Evolutionary conservation across 192 early-diverging fungal species (phyloP), one percentile per base, ranked within the genome.

Genomic region (Gorgonomyces haynaldii): DNA sequence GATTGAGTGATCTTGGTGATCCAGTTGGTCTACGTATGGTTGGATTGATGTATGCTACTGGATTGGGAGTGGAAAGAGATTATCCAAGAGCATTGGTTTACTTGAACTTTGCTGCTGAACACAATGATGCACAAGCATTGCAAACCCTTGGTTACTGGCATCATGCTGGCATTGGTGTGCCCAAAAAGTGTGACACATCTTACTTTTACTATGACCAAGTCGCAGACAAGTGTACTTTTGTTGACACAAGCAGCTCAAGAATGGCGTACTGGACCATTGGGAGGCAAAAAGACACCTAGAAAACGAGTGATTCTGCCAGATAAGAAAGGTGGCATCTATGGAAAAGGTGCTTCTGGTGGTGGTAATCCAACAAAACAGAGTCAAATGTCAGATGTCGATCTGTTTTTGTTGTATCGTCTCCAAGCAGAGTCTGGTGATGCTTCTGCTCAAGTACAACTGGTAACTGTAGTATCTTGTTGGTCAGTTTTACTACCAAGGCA

Each of bases 31-130:
- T 91, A 54, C 82, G 91, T 22, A 85, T 85, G 70, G 60, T 95
- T 3, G 95, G 92, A 10, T 76, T 91, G 39, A 79, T 91, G 61
- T 84, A 95, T 61, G 82, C 92, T 9, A 91, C 92, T 0, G 92
- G 89, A 0, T 46, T 96, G 39, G 90, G 91, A 8, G 76, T 79
- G 5, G 46, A 68, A 40, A 35, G 83, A 8, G 72, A 87, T 56
- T 81, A 88, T 54, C 74, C 80, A 16, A 79, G 78, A 46, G 78
- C 81, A 16, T 58, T 84, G 28, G 42, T 90, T 1, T 86, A 90
- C 57, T 74, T 79, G 43, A 82, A 81, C 13, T 82, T 95, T 68
- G 86, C 92, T 1, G 86, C 90, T 1, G 51, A 74, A 20, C 79
- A 76, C n/a, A 75, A 73, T 16, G 76, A 89, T 42, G 61, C 65